A percentile compares a stretch with the other conserved stretches of the same genome.
Conservation (phyloP, 305 asterid genomes). For the Fraxinus baroniana region DNA sequence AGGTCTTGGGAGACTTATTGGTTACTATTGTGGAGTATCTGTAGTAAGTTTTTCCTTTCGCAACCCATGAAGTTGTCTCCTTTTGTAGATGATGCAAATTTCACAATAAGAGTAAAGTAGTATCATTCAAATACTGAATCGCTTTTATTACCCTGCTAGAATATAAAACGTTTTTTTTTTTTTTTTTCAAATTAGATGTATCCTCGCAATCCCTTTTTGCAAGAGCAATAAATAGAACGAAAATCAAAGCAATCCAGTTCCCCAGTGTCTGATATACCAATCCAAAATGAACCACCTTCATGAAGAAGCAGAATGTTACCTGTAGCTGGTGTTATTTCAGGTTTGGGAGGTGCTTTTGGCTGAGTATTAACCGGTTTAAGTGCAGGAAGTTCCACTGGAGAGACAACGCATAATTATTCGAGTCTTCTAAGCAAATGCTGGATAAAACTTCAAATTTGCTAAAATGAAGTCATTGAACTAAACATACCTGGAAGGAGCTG, state of each 20-base stretch:
- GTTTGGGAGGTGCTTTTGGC: conserved; percentile 45
- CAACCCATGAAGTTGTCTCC: conserved; percentile 67
- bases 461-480: background rate
- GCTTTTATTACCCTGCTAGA: no score
- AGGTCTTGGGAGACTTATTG: conserved; percentile 70
- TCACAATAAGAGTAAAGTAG: no score
- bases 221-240: background rate
- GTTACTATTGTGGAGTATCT: conserved; percentile 72
- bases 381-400: conserved; percentile 56
- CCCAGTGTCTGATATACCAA: background rate
- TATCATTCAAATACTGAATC: no score
- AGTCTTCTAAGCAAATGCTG: background rate
- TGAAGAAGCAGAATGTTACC: conserved; percentile 29
- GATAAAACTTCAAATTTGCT: background rate
- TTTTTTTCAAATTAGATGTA: background rate
- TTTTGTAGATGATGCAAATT: no score
- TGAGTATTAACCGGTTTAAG: conserved; percentile 43
- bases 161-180: conserved; percentile 32
- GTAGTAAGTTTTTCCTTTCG: conserved; percentile 64
- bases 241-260: background rate
- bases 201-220: background rate
- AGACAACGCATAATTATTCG: background rate
- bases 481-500: conserved; percentile 85
- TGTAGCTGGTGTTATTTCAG: conserved; percentile 46
- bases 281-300: background rate